Evolutionary conservation across 495 filamentous ascomycete species (phyloP), one percentile per base, ranked within the genome.

Genomic region (Xylaria longipes): DNA sequence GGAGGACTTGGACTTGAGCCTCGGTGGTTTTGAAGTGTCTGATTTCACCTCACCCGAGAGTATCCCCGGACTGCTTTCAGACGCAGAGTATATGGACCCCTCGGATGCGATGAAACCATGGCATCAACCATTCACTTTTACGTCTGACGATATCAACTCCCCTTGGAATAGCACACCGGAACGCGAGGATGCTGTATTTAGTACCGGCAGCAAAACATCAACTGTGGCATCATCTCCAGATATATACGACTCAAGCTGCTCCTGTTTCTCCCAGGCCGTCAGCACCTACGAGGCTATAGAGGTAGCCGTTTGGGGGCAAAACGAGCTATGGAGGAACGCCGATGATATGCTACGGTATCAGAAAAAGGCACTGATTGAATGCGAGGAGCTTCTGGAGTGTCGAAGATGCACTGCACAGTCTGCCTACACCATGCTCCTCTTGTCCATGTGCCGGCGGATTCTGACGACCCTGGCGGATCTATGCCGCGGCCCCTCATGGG

Each of bases 251-350:
- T 64, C 68, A n/a, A 56, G 20, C 54, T 72, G 71, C 39, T 63
- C 71, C 39, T 72, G 71, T 45, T 68, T 72, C 56, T 68, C 41
- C 5, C 71, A 60, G 56, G 71, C 60, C 14, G 35, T 69, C 22
- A 54, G 39, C 65, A 72, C 65, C 33, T 45, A 72, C 45, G 71
- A 72, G 33, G 71, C 71, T 50, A 67, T 72, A 39, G 71, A 72
- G 45, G 22, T 69, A 35, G 56, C 65, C 31, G 41, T 60, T 29
- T 72, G 71, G 71, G 60, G 63, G 20, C 71, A 72, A 17, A 39
- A 41, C 9, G 64, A 72, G 33, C 64, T 63, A 27, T 61, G 46
- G 52, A 72, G 54, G 33, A 68, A 72, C 27, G 25, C 65, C 22
- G 48, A 72, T n/a, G 56, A 72, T 22, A 52, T 70, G 33, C 46